Evolutionary conservation across 305 asterid species (phyloP), one percentile per base, ranked within the genome.

Genomic region (Solanum hybrid): DNA sequence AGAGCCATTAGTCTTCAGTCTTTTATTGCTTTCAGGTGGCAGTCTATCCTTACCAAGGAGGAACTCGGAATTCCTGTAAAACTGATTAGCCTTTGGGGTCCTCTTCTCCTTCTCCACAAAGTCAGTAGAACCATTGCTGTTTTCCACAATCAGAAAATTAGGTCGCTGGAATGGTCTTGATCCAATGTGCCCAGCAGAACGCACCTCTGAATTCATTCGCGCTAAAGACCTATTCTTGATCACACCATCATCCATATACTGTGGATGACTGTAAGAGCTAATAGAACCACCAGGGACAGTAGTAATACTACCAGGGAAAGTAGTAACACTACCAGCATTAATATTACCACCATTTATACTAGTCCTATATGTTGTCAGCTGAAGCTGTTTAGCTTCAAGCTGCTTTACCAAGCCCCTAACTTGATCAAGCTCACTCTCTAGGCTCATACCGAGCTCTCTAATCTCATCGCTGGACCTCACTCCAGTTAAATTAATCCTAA

Each of bases 21-120:
- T 92, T 93, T 96, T 97, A 79, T 91, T 92, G 90, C 94, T 95
- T 91, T 96, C 98, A 27, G 99, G 90, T 22, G 98, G 98, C 88
- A 97, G 86, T 89, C 97, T 92, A 89, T 96, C 99, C 90, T 97
- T 97, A n/a, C 98, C 98, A 89, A 96, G 89, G 88, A 97, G 97
- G 82, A 97, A 96, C 89, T 97, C 99, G 0, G 99, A 93, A 90
- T 95, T 95, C 90, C 95, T 88, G 89, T 97, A 96, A 81, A 91
- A 94, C 91, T 96, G 97, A 93, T 96, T 96, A n/a, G 98, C 99
- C 94, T 95, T 97, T 22, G 99, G 99, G 56, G 98, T 97, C 87
- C 98, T 93, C 90, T 96, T 97, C 93, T 97, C 99, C 92, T 96
- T 97, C 94, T 96, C 98, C 64, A 92, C 88, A 89, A 85, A 92